Conservation (phyloP, 176 grass and related monocot species). For the Ampelocalamus luodianensis region DNA sequence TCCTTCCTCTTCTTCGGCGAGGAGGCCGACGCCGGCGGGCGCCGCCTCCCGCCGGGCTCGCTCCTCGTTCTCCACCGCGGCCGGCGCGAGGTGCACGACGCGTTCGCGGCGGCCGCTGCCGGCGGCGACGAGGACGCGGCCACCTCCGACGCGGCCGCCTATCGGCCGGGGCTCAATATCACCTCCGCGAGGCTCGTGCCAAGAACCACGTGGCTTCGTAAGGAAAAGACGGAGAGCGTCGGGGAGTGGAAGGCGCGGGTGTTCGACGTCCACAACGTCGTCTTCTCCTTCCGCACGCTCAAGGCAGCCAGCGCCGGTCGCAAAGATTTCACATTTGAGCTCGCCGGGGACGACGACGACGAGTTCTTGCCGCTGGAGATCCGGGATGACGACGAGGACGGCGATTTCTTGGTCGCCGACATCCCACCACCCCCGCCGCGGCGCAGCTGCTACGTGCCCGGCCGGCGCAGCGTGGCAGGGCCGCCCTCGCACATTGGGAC, state of each 20-base stretch:
- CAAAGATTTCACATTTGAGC: slow-evolving; percentile 62
- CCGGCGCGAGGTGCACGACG: slow-evolving; percentile 77
- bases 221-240: slow-evolving; percentile 92
- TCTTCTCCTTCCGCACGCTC: slow-evolving; percentile 95
- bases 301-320: slow-evolving; percentile 49
- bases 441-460: slow-evolving; percentile 82
- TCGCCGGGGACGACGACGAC: slow-evolving; percentile 58
- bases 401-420: slow-evolving; percentile 90
- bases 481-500: slow-evolving; percentile 51
- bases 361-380: slow-evolving; percentile 85
- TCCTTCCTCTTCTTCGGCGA: slow-evolving; percentile 88
- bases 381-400: slow-evolving; percentile 85
- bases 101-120: slow-evolving; percentile 73
- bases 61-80: slow-evolving; percentile 92
- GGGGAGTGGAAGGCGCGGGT: slow-evolving; percentile 87
- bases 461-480: slow-evolving; percentile 52
- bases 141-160: slow-evolving; percentile 75
- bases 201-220: slow-evolving; percentile 83
- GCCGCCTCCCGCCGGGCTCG: slow-evolving; percentile 65
- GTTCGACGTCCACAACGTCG: slow-evolving; percentile 90
- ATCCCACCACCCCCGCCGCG: slow-evolving; percentile 60
- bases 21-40: slow-evolving; percentile 51
- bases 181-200: slow-evolving; percentile 71
- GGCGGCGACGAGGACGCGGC: slow-evolving; percentile 68
- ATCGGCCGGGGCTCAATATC: slow-evolving; percentile 87